Evolutionary conservation across 768 basidiomycete genomes (phyloP).

Genomic region (Lactarius pseudohatsudake): DNA sequence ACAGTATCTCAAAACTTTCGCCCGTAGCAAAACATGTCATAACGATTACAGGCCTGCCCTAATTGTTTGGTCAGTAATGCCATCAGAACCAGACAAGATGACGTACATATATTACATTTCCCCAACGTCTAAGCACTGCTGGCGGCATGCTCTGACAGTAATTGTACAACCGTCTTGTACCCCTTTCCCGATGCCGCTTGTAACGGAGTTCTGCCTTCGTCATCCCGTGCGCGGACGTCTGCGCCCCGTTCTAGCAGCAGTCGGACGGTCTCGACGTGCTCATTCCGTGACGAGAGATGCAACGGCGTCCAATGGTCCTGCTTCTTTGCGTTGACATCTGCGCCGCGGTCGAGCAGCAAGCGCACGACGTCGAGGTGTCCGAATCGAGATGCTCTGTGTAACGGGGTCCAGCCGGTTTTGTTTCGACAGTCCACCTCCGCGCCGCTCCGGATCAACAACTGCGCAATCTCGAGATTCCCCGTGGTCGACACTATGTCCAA

Average conservation of each 20-base stretch:
- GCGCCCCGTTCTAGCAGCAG: slow-evolving; percentile 9
- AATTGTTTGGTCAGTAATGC: not conserved
- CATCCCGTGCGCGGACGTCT: not conserved
- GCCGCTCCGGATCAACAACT: not conserved
- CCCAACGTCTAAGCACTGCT: not conserved
- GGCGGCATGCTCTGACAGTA: not conserved
- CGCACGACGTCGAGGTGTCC: slow-evolving; percentile 1
- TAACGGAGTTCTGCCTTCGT: not conserved
- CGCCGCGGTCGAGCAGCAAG: not conserved
- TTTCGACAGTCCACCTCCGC: slow-evolving; percentile 6
- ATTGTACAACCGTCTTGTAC: not conserved
- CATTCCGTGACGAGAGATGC: slow-evolving; percentile 10
- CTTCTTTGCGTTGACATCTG: slow-evolving; percentile 11
- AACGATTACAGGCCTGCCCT: not conserved
- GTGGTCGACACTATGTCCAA: slow-evolving; percentile 1
- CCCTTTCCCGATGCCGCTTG: slow-evolving; percentile 2
- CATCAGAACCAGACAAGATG: not conserved
- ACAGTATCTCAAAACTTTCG: not conserved
- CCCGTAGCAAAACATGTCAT: not conserved
- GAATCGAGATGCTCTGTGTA: slow-evolving; percentile 4
- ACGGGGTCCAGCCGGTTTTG: not conserved
- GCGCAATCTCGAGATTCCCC: slow-evolving; percentile 2
- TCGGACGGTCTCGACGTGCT: not conserved
- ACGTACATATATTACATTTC: not conserved
- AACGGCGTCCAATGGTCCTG: slow-evolving; percentile 9